Evolutionary conservation across 2,329 filamentous ascomycete genomes (phyloP), one percentile per base, ranked within the genome.

Genomic region (Fusarium bulbicola): DNA sequence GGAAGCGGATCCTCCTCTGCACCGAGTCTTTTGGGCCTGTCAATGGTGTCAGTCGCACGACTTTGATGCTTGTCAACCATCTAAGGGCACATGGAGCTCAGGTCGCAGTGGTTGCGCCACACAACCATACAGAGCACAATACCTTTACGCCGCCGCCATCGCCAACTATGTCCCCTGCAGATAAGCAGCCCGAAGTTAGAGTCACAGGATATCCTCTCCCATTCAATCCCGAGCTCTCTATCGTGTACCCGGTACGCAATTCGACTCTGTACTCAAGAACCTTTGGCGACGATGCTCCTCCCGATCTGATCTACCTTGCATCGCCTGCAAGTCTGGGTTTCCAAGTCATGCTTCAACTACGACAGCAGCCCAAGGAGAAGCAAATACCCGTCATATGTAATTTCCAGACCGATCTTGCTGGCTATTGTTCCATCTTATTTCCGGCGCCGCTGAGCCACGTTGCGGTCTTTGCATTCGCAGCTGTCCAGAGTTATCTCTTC

Each of bases 21-120:
- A 93, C 91, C 20, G 92, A 93, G 78, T 93, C 91, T 2, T 91
- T 92, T 65, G 91, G 91, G 7, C 91, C 91, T 0, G 90, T 93
- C 78, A 93, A 93, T 77, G 91, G 92, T n/a, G 91, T 93, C 50
- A 92, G 89, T 76, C 86, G 91, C 68, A 93, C 91, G 9, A 93
- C 92, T 1, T 83, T 91, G 74, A 92, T 90, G 84, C 86, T 93
- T 58, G 89, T 93, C 60, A 88, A 90, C 78, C 91, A 93, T 73
- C 83, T 93, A 26, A 87, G 90, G 63, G 83, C 83, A n/a, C 83
- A 93, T 73, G 91, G 90, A 26, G 90, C 87, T 16, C 85, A 90
- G 24, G 88, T 93, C 56, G 89, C 90, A 14, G 89, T 92, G 11
- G 91, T 92, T 39, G 91, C 92, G 45, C 91, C 91, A 21, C 84